phyloP scores from a whole-genome alignment of 2,329 filamentous ascomycete genomes.

The Aspergillus texensis region DNA sequence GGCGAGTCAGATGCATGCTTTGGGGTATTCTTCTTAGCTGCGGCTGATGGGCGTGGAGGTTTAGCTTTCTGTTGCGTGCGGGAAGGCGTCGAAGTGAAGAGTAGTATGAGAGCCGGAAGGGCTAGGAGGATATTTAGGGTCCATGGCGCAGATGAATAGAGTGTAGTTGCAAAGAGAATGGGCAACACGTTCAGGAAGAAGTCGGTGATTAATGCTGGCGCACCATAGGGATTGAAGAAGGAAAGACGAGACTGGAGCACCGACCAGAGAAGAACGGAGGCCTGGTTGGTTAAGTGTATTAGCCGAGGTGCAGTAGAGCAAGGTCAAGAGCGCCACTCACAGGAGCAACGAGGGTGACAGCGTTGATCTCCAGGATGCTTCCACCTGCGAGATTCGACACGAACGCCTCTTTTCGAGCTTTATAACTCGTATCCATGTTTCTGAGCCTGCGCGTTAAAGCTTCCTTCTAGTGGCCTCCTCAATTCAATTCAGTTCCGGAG shows the following conservation, averaged over 20 bases:
- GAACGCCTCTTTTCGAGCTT: conserved; percentile 90
- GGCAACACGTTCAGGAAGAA: conserved; percentile 84
- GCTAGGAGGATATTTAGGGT: conserved; percentile 75
- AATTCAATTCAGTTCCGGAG: background rate
- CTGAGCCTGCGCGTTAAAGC: background rate
- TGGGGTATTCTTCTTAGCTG: conserved; percentile 25
- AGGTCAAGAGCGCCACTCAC: conserved; percentile 54
- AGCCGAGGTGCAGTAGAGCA: background rate
- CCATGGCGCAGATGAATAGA: conserved; percentile 76
- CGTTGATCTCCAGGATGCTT: conserved; percentile 80
- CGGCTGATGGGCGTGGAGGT: conserved; percentile 29
- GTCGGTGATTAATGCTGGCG: conserved; percentile 72
- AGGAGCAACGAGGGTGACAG: conserved; percentile 80
- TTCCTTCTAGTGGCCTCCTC: background rate
- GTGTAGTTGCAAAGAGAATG: conserved; percentile 80
- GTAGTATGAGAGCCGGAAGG: conserved; percentile 68
- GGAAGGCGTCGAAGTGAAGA: conserved; percentile 42
- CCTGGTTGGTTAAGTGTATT: conserved; percentile 53
- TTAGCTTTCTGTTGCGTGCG: conserved; percentile 38
- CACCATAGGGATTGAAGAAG: conserved; percentile 77
- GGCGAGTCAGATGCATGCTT: conserved; percentile 29
- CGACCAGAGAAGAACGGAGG: conserved; percentile 84
- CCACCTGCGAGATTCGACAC: conserved; percentile 90
- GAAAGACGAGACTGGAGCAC: conserved; percentile 79
- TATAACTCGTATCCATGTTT: conserved; percentile 65